Conservation (phyloP, 2,329 filamentous ascomycete genomes). For the Lecanicillium sp. region DNA sequence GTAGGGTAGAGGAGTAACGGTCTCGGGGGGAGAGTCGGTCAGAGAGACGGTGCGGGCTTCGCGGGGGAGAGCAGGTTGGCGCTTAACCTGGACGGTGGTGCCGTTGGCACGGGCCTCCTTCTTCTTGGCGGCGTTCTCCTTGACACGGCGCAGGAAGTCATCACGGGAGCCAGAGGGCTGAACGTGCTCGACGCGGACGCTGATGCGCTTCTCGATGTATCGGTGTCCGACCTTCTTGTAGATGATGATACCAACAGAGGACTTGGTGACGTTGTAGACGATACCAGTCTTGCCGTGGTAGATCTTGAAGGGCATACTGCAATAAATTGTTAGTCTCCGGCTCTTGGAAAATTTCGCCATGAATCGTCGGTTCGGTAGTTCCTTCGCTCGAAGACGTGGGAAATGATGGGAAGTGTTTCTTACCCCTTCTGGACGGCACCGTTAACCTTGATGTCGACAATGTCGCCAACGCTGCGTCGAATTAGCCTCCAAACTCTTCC, state of each 20-base stretch:
- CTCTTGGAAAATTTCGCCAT: background rate
- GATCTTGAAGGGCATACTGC: constrained; percentile 96
- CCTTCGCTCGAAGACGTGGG: constrained; percentile 3
- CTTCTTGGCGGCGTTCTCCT: constrained; percentile 90
- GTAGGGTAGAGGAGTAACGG: constrained; percentile 84
- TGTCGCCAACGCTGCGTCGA: constrained; percentile 74
- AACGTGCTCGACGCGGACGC: constrained; percentile 98
- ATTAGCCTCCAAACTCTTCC: constrained; percentile 19
- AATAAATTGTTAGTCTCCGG: constrained; percentile 24
- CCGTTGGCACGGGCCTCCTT: constrained; percentile 88
- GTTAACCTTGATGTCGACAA: constrained; percentile 98
- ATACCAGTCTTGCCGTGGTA: constrained; percentile 99
- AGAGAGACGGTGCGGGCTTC: constrained; percentile 71
- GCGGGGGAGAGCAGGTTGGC: constrained; percentile 72
- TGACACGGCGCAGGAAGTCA: constrained; percentile 93
- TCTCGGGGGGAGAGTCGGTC: constrained; percentile 82
- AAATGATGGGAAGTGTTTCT: constrained; percentile 26
- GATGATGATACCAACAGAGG: constrained; percentile 95
- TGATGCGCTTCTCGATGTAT: constrained; percentile 99
- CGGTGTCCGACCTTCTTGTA: constrained; percentile 99
- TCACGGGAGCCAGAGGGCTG: constrained; percentile 88
- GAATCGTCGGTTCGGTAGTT: constrained; percentile 1
- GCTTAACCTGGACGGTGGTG: constrained; percentile 84
- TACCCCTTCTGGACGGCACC: constrained; percentile 97
- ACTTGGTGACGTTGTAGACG: constrained; percentile 99